A percentile compares a stretch with the other conserved stretches of the same genome.
Conservation (phyloP, 2,329 filamentous ascomycete species). For the Aspergillus fijiensis region DNA sequence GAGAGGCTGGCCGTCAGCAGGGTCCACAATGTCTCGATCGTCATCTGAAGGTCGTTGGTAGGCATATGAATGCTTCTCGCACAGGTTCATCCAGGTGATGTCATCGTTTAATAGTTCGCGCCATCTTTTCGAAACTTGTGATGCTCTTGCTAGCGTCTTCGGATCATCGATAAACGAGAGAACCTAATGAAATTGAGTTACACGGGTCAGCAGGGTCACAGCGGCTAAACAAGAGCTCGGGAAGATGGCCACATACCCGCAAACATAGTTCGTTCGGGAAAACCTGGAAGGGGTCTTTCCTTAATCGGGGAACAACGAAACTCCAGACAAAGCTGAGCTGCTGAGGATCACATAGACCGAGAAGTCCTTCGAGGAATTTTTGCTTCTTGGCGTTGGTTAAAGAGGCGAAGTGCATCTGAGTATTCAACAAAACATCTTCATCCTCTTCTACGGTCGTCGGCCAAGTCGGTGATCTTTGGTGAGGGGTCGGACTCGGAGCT, state of each 20-base stretch:
- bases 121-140: constrained; percentile 95
- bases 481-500: constrained; percentile 64
- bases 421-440: constrained; percentile 69
- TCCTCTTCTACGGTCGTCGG: constrained; percentile 64
- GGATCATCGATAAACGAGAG: constrained; percentile 97
- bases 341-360: constrained; percentile 93
- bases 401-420: constrained; percentile 75
- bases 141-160: constrained; percentile 86
- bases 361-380: constrained; percentile 77
- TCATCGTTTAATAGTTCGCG: constrained; percentile 91
- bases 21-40: constrained; percentile 37
- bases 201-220: constrained; percentile 13
- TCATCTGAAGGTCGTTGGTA: constrained; percentile 63
- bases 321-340: constrained; percentile 94
- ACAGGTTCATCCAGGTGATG: constrained; percentile 97
- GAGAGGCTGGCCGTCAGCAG: constrained; percentile 31
- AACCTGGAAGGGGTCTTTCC: constrained; percentile 92
- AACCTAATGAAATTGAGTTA: constrained; percentile 56
- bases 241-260: constrained; percentile 56
- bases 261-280: constrained; percentile 92
- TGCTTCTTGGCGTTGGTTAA: constrained; percentile 75
- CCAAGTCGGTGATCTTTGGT: constrained; percentile 57
- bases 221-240: background rate
- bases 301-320: constrained; percentile 88
- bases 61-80: constrained; percentile 93